A percentile compares a stretch with the other conserved stretches of the same genome.
Evolutionary conservation across 2,329 filamentous ascomycete species (phyloP).

Genomic region (Clonostachys solani): DNA sequence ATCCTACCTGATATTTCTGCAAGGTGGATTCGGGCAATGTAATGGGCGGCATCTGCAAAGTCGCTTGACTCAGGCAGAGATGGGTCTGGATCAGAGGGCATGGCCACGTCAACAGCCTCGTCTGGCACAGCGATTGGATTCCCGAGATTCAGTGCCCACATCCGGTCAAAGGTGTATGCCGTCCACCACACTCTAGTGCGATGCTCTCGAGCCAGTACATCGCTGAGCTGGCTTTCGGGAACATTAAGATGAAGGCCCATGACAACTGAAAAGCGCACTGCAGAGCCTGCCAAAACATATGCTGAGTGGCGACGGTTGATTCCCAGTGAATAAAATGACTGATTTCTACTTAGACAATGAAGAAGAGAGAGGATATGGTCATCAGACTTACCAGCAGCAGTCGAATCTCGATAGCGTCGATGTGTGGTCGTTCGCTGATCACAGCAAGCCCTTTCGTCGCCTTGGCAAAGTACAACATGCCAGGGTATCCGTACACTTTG

Average conservation of each 20-base stretch:
- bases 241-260: slow-evolving; percentile 14
- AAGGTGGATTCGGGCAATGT: slow-evolving; percentile 29
- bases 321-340: slow-evolving; percentile 38
- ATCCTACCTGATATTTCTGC: slow-evolving; percentile 21
- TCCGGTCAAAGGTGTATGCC: slow-evolving; percentile 36
- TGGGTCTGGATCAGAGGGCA: slow-evolving; percentile 28
- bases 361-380: neutral
- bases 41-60: slow-evolving; percentile 22
- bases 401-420: slow-evolving; percentile 36
- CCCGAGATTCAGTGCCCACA: slow-evolving; percentile 43
- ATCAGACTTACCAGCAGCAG: slow-evolving; percentile 31
- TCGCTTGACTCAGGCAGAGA: slow-evolving; percentile 13
- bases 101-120: slow-evolving; percentile 38
- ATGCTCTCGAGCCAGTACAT: slow-evolving; percentile 29
- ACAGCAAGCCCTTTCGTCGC: slow-evolving; percentile 31
- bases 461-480: slow-evolving; percentile 34
- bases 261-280: slow-evolving; percentile 32
- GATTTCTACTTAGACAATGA: neutral
- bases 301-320: slow-evolving; percentile 39
- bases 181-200: slow-evolving; percentile 37
- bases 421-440: slow-evolving; percentile 32
- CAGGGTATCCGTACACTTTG: slow-evolving; percentile 29
- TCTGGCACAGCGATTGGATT: slow-evolving; percentile 42
- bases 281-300: slow-evolving; percentile 35
- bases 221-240: slow-evolving; percentile 28